Percentiles rank a stretch among this genome's conserved stretches.
phyloP scores from a whole-genome alignment of 2,329 filamentous ascomycete genomes.

The Fusarium oxysporum region DNA sequence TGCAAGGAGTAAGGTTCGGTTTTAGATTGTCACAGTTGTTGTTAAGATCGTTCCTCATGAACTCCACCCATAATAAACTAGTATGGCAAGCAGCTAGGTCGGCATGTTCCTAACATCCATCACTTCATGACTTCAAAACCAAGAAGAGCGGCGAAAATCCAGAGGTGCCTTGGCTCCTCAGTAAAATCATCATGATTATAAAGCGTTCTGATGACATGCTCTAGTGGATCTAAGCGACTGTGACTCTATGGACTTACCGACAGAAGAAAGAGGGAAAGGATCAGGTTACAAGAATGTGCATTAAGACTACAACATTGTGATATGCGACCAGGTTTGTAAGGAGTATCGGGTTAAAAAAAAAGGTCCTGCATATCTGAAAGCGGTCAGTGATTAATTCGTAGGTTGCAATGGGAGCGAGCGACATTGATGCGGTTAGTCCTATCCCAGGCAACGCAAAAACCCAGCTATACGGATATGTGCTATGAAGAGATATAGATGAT shows the following conservation, averaged over 20 bases:
- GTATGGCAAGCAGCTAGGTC: not conserved
- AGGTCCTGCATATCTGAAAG: constrained; percentile 5
- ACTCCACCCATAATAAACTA: not conserved
- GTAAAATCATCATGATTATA: not conserved
- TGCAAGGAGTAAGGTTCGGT: not conserved
- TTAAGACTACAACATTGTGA: constrained; percentile 16
- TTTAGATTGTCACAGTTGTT: not conserved
- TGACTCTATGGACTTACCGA: not conserved
- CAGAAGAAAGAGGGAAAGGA: constrained; percentile 1
- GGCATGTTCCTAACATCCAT: not conserved
- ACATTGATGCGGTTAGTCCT: not conserved
- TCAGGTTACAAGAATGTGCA: constrained; percentile 8
- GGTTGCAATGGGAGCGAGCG: not conserved
- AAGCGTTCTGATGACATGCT: not conserved
- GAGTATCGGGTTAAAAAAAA: not conserved
- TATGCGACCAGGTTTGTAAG: constrained; percentile 16
- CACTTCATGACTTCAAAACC: not conserved
- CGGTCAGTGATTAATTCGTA: constrained; percentile 15
- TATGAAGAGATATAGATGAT: constrained; percentile 5
- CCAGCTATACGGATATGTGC: not conserved
- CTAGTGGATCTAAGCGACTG: constrained; percentile 12
- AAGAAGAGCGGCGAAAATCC: not conserved
- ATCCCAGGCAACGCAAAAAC: not conserved
- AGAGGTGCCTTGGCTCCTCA: not conserved
- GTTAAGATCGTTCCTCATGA: not conserved